Evolutionary conservation across 257 asterid genomes (phyloP).

Genomic region (Solanum dulcamara): DNA sequence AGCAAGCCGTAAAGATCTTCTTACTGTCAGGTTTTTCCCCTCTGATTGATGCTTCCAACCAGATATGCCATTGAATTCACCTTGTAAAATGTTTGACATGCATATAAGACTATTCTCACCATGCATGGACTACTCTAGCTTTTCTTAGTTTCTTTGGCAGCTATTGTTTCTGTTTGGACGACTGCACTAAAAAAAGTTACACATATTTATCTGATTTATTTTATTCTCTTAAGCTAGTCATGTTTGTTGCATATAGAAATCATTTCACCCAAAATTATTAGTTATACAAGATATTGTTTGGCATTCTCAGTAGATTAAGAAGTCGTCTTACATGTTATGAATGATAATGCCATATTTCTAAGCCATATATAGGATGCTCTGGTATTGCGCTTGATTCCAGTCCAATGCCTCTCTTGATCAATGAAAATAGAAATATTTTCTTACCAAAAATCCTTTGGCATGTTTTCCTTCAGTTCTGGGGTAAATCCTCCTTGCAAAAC

Average conservation of each 20-base stretch:
- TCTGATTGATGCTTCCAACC: background rate
- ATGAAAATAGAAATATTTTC: background rate
- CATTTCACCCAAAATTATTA: background rate
- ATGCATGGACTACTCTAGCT: background rate
- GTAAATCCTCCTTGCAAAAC: slow-evolving; percentile 22
- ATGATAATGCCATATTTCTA: background rate
- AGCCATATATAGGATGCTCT: background rate
- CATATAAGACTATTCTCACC: background rate
- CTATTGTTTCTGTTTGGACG: background rate
- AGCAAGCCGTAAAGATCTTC: slow-evolving; percentile 11
- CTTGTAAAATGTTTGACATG: background rate
- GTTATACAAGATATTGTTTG: background rate
- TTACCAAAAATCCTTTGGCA: slow-evolving; percentile 4
- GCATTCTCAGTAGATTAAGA: background rate
- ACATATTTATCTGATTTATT: background rate
- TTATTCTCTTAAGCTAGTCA: background rate
- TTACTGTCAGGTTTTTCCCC: slow-evolving; percentile 32
- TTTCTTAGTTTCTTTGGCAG: background rate
- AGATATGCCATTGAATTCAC: background rate
- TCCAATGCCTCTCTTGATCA: background rate
- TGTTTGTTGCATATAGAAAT: background rate
- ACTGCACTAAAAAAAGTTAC: background rate
- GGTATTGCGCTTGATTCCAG: background rate
- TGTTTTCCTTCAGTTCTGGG: slow-evolving; percentile 24
- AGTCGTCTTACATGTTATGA: background rate